Evolutionary conservation across 768 basidiomycete genomes (phyloP).

Genomic region (Russula brevipes): DNA sequence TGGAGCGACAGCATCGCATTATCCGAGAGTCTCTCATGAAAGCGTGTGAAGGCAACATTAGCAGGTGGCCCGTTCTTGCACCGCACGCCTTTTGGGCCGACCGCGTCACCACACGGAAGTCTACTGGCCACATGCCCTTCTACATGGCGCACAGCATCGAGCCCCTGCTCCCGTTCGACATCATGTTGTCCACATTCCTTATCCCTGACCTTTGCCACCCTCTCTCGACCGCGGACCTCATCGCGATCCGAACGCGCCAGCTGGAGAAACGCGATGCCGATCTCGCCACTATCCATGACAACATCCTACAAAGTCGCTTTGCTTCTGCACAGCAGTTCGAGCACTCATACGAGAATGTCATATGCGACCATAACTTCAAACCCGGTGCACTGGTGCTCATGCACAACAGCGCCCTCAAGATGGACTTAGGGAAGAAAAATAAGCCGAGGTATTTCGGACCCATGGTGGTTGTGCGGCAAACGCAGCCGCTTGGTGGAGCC

Average conservation of each 20-base stretch:
- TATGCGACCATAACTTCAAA: conserved; percentile 28
- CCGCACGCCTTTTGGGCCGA: conserved; percentile 37
- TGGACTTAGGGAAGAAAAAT: conserved; percentile 24
- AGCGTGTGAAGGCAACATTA: conserved; percentile 31
- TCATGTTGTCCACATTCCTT: too few species aligned
- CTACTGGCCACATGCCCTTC: conserved; percentile 34
- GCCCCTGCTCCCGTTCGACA: conserved; percentile 27
- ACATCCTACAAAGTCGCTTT: neutral
- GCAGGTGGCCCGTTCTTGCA: conserved; percentile 32
- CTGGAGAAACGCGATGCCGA: conserved; percentile 19
- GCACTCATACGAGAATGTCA: conserved; percentile 4
- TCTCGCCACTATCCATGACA: neutral
- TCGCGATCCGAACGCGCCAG: conserved; percentile 7
- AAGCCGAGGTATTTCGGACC: conserved; percentile 24
- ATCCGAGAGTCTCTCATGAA: too few species aligned
- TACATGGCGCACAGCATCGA: conserved; percentile 24
- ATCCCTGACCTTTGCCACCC: neutral
- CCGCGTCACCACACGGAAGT: conserved; percentile 29
- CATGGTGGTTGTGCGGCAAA: conserved; percentile 24
- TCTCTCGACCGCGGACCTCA: conserved; percentile 21
- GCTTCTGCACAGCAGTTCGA: conserved; percentile 5
- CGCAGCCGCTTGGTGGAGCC: conserved; percentile 17
- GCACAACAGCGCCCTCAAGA: conserved; percentile 27
- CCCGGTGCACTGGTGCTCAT: conserved; percentile 28
- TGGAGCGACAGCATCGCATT: conserved; percentile 32